phyloP scores from a whole-genome alignment of 805 yeast genomes.

The Saturnispora ahearnii region DNA sequence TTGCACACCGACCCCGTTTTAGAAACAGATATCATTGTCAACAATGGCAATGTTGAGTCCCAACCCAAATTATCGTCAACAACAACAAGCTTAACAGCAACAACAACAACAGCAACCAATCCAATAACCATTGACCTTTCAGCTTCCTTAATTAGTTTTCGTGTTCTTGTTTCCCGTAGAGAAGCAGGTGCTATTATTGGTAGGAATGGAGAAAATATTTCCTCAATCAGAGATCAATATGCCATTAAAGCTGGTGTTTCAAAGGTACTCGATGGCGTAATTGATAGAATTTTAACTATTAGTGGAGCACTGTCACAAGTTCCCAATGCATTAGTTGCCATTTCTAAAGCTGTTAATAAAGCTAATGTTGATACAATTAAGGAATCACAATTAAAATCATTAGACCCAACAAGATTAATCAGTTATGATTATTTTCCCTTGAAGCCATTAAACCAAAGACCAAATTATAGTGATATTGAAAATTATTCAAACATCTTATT shows the following conservation, averaged over 20 bases:
- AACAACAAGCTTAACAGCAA: background rate
- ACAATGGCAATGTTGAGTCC: too few relatives aligned
- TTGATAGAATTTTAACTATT: slow-evolving; percentile 74
- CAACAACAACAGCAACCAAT: background rate
- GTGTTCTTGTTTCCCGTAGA: slow-evolving; percentile 68
- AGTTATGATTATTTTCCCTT: slow-evolving; percentile 48
- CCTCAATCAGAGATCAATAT: slow-evolving; percentile 63
- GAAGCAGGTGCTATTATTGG: slow-evolving; percentile 92
- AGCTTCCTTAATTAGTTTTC: slow-evolving; percentile 28
- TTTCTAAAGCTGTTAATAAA: slow-evolving; percentile 55
- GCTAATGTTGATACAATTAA: slow-evolving; percentile 25
- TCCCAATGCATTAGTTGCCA: slow-evolving; percentile 59
- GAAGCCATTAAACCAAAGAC: slow-evolving; percentile 47
- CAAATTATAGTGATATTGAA: slow-evolving; percentile 38
- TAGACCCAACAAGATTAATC: slow-evolving; percentile 27
- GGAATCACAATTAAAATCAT: slow-evolving; percentile 17
- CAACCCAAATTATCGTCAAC: background rate
- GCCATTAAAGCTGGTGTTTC: slow-evolving; percentile 83
- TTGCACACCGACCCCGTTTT: background rate
- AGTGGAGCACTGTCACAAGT: slow-evolving; percentile 64
- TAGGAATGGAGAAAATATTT: slow-evolving; percentile 70
- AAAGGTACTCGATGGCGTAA: slow-evolving; percentile 67
- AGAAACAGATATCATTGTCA: background rate
- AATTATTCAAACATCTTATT: slow-evolving; percentile 45
- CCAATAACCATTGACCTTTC: slow-evolving; percentile 15